Evolutionary conservation across 1,284 basidiomycete genomes (phyloP).

Genomic region (Apiotrichum mycotoxinovorans): DNA sequence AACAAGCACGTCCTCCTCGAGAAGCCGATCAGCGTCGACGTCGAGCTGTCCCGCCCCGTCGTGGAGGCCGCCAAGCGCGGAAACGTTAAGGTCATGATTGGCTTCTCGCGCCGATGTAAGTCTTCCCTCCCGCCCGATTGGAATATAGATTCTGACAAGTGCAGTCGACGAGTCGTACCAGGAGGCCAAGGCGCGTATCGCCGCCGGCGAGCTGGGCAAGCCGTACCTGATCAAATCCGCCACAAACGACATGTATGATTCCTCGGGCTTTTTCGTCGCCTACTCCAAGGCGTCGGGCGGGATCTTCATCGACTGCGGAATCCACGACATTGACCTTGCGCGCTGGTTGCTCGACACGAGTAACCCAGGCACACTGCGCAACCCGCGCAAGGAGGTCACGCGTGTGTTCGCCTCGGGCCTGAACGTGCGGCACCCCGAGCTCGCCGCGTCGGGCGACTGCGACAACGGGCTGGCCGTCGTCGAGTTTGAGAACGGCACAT

Average conservation of each 20-base stretch:
- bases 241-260: slow-evolving; percentile 35
- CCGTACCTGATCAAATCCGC: slow-evolving; percentile 28
- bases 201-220: slow-evolving; percentile 24
- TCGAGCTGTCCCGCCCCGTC: slow-evolving; percentile 24
- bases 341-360: slow-evolving; percentile 25
- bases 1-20: slow-evolving; percentile 39
- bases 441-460: slow-evolving; percentile 25
- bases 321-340: slow-evolving; percentile 38
- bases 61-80: slow-evolving; percentile 25
- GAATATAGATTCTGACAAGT: not conserved
- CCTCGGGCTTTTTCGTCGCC: slow-evolving; percentile 35
- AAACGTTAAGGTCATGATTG: slow-evolving; percentile 37
- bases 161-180: slow-evolving; percentile 35
- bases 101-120: slow-evolving; percentile 37
- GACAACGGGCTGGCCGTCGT: slow-evolving; percentile 33
- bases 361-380: not conserved
- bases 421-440: slow-evolving; percentile 32
- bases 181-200: slow-evolving; percentile 22
- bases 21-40: slow-evolving; percentile 41
- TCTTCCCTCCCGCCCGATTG: not conserved
- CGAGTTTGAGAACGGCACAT: slow-evolving; percentile 24
- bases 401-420: slow-evolving; percentile 28
- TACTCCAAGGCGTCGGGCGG: slow-evolving; percentile 33
- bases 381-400: slow-evolving; percentile 25
- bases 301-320: slow-evolving; percentile 37